Conservation (phyloP, 2,329 filamentous ascomycete genomes). For the Chaetomium olivaceum region DNA sequence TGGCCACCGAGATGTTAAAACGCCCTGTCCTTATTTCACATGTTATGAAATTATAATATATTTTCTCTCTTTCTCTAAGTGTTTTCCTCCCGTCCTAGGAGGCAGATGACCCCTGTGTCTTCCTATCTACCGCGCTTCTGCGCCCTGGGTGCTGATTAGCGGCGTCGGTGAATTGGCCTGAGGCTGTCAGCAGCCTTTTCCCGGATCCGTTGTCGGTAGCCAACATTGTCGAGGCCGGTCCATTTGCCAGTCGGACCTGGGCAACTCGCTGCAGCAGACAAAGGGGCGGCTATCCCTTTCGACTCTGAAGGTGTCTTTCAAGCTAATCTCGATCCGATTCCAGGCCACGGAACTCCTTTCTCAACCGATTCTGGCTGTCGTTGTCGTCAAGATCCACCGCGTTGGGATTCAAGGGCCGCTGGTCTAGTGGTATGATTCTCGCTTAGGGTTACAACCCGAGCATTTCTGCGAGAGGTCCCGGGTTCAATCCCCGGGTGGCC, state of each 20-base stretch:
- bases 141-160: not conserved
- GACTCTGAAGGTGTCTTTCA: not conserved
- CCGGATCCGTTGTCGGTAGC: not conserved
- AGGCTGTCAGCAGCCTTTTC: not conserved
- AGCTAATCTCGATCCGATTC: not conserved
- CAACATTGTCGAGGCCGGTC: not conserved
- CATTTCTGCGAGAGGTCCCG: conserved; percentile 45
- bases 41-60: not conserved
- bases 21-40: not conserved
- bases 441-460: conserved; percentile 52
- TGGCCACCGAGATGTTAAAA: not conserved
- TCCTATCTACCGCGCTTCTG: not conserved
- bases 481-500: conserved; percentile 45
- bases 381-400: conserved; percentile 19
- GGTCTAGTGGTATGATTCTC: conserved; percentile 67
- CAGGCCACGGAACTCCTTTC: not conserved
- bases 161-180: not conserved
- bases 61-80: not conserved
- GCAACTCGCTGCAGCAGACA: not conserved
- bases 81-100: too few species aligned
- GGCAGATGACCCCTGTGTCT: not conserved
- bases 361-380: conserved; percentile 1
- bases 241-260: not conserved
- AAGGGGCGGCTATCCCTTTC: not conserved
- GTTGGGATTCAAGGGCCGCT: conserved; percentile 34